Evolutionary conservation across 2,329 filamentous ascomycete genomes (phyloP), one percentile per base, ranked within the genome.

Genomic region (Talaromyces sp.): DNA sequence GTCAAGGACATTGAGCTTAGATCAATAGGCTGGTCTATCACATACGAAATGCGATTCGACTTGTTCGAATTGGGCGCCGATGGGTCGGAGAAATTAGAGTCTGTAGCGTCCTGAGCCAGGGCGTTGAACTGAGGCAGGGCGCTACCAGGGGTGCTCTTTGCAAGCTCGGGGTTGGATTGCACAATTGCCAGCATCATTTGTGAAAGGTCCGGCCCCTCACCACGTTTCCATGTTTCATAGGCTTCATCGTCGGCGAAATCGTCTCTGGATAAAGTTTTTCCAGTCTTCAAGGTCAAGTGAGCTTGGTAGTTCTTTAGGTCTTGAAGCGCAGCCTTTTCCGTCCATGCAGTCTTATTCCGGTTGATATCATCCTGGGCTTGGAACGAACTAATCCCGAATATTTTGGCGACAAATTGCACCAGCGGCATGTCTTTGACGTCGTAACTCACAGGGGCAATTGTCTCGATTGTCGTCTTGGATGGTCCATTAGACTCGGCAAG

Each of bases 371-470:
- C 84, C 77, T 99, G 95, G 6, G 93, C 88, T 66, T 95, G 87
- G 1, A 87, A 86, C 65, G 89, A 86, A 50, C 87, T 86, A 62
- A 93, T 82, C 51, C 89, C 89, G 75, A 98, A 99, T 64, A 97
- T 90, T 68, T 84, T 88, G 56, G 89, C 90, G 27, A 99, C 93
- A 38, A 89, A 85, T 72, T 95, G 89, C 29, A 96, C 95, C 77
- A 97, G 84, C 41, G 88, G 88, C 95, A 99, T 99, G 72, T 99
- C 95, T 76, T 95, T 96, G 71, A 98, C 89, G 74, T 97, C 91
- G 74, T 96, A 91, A 70, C 87, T 95, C 61, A 96, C 80, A 11
- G 93, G 92, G 2, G 92, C 85, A 60, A 90, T 83, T 24, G 93
- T 89, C 73, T 97, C 93, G 64, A 95, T 83, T 9, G 88, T 89